Percentiles rank a stretch among this genome's conserved stretches.
Evolutionary conservation across 129 eudicot genomes (phyloP).

Genomic region (Escallonia herrerae): DNA sequence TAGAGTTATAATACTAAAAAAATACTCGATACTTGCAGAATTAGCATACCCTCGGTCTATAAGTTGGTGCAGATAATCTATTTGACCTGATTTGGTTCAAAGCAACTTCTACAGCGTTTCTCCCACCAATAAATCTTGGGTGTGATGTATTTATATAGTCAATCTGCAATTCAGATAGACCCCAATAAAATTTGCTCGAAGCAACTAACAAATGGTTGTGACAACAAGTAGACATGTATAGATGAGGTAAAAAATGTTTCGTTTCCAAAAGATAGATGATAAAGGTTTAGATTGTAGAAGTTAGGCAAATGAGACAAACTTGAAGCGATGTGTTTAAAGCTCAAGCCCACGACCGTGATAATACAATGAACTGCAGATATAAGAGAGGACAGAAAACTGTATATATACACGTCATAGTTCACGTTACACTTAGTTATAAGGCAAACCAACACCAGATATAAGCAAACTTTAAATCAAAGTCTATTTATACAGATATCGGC

Average conservation of each 20-base stretch:
- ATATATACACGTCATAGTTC: no score
- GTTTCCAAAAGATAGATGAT: not conserved
- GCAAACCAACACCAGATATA: no score
- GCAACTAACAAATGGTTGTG: not conserved
- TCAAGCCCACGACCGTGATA: not conserved
- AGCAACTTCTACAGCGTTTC: slow-evolving; percentile 61
- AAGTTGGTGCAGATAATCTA: slow-evolving; percentile 16
- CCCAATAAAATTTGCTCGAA: not conserved
- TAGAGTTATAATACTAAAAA: no score
- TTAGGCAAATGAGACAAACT: not conserved
- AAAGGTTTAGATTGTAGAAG: no score
- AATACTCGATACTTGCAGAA: not conserved
- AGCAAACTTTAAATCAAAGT: no score
- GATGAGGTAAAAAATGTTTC: not conserved
- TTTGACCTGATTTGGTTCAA: slow-evolving; percentile 29
- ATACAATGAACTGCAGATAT: not conserved
- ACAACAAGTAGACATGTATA: not conserved
- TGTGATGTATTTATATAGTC: slow-evolving; percentile 81
- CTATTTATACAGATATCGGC: no score
- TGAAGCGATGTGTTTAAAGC: not conserved
- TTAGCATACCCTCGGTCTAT: slow-evolving; percentile 40
- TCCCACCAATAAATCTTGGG: slow-evolving; percentile 78
- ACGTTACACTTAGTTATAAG: no score
- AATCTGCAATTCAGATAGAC: slow-evolving; percentile 30
- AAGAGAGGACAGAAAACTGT: no score